Base-by-base conservation (phyloP, 2,329 filamentous ascomycete genomes). In the Beauveria caledonica region DNA sequence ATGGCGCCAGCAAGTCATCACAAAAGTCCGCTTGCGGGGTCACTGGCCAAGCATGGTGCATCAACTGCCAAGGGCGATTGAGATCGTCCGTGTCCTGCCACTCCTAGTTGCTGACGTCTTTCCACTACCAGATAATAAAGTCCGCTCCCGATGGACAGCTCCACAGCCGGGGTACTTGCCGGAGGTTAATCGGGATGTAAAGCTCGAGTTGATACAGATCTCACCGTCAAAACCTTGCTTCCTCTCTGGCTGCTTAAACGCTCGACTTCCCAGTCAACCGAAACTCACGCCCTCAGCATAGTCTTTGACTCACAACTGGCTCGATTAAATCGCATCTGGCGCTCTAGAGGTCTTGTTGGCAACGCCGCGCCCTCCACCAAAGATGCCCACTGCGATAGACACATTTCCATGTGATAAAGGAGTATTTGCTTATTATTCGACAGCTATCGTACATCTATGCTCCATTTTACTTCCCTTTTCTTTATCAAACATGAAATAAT, bases 371-470 rank as follows among this genome's bases (percentile, higher is more conserved):
- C 5, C 10, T 11, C 29, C 4, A 11, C 11, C 29, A 33, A 33
- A 33, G 29, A 33, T 33, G 29, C 11, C 5, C 33, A 36, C 21
- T 11, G 21, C 44, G 11, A 25, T 25, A 8, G 21, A 46, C 11
- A 21, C 13, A 3, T 21, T 29, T 21, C 25, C 9, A 5, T 9
- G 29, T 6, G 13, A 58, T 23, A 1, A 3, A 39, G 21, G 9
- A 50, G 55, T 50, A 29, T 13, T 29, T 42, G 40, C 17, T 25
- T 3, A 42, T 48, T 53, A 15, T 23, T 53, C 7, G 5, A 19
- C n/a, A 29, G 19, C 48, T 53, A 60, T 60, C 58, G 50, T 60
- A 60, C 58, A 60, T 23, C 2, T 54, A 13, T 13, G 25, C 36
- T 36, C n/a, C 56, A 10, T 44, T 51, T 51, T 44, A 19, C 36